Base-by-base conservation (phyloP, 805 yeast species). In the Candida manassasensis region DNA sequence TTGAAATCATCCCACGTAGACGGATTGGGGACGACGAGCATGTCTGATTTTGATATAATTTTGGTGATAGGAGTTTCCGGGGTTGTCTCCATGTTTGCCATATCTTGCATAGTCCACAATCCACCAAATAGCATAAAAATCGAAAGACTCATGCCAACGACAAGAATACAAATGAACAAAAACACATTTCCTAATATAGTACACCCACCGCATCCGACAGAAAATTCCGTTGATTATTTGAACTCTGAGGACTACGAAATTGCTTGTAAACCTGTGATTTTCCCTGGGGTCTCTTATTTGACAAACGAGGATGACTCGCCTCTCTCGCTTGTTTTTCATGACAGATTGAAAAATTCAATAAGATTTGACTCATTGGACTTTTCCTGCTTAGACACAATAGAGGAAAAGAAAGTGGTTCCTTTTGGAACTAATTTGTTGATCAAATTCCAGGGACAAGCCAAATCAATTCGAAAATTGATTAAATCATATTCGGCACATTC, bases 381-480 rank as follows among this genome's bases (percentile, higher is more conserved):
- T 21, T 15, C 34, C 4, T 24, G 32, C 4, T 10, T 47, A 4
- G 21, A 17, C 16, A 33, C 44, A 3, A 21, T 30, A 11, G 10
- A 26, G n/a, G 27, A 32, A 3, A 27, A 31, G 8, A 19, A 24
- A 14, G 12, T 10, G 10, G 10, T 24, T 7, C 6, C 9, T 24
- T 27, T 45, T 9, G 51, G 49, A 1, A 37, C 52, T 3, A 35
- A 31, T 8, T 45, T 66, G 14, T 26, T 49, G 3, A 49, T 79
- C 42, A 79, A 82, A 45, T 75, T 81, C 36, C 86, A 94, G 2
- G 97, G 97, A 1, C 96, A 88, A 52, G 73, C 77, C 37, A 88
- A 88, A 51, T 84, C 96, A 0, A 79, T 89, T 15, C 77, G 75
- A 44, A 71, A 68, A 32, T 55, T 89, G 3, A 62, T 76, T 12